A percentile compares a stretch with the other conserved stretches of the same genome.
Evolutionary conservation across 768 basidiomycete genomes (phyloP).

Genomic region (Phanerodontia chrysosporium): DNA sequence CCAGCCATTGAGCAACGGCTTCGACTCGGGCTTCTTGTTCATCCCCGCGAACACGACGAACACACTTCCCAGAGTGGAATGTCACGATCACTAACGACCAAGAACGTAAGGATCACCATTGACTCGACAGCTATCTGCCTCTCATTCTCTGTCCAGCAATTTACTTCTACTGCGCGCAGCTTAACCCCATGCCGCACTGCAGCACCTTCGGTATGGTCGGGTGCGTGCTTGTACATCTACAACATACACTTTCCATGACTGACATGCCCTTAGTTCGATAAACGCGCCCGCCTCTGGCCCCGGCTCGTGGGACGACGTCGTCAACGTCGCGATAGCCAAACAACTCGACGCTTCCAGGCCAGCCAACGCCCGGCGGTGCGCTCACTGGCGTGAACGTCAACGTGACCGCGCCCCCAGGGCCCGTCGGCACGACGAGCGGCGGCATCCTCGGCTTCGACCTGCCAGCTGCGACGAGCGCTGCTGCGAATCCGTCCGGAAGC

Average conservation of each 20-base stretch:
- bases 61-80: conserved; percentile 39
- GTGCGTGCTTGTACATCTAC: conserved; percentile 13
- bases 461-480: not conserved
- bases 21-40: conserved; percentile 50
- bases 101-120: conserved; percentile 33
- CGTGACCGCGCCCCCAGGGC: conserved; percentile 41
- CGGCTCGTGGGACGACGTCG: conserved; percentile 37
- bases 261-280: conserved; percentile 34
- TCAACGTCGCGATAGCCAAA: conserved; percentile 27
- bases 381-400: conserved; percentile 46
- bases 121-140: conserved; percentile 36
- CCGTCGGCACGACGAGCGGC: conserved; percentile 17
- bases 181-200: conserved; percentile 39
- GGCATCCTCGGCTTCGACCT: not conserved
- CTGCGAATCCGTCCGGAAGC: not conserved
- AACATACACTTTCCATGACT: not conserved
- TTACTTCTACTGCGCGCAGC: conserved; percentile 61
- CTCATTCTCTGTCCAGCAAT: too few relatives aligned
- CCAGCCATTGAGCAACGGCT: conserved; percentile 40
- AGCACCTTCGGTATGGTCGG: conserved; percentile 30
- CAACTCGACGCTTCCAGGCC: conserved; percentile 13
- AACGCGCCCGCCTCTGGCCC: conserved; percentile 43
- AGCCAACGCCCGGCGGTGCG: conserved; percentile 30
- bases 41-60: conserved; percentile 28
- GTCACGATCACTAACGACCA: conserved; percentile 46